Evolutionary conservation across 106 monocot species (phyloP), one percentile per base, ranked within the genome.

Genomic region (Allium cepa): DNA sequence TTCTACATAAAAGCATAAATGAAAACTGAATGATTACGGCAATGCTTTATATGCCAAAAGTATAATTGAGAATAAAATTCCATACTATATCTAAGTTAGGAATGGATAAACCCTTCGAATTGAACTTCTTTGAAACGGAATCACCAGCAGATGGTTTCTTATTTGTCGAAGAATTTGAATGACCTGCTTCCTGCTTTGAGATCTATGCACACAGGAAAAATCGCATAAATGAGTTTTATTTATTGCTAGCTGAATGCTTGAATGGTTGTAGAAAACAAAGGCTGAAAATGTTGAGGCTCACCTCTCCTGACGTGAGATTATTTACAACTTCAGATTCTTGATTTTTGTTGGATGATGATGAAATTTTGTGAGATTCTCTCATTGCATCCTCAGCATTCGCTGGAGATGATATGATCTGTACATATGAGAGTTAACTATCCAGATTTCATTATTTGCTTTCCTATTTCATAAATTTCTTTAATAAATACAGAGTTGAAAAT

Each of bases 51-150:
- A 22, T 22, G 22, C 22, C 22, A 22, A 22, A 22, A 36, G 36
- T 36, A 36, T 36, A 36, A 36, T 36, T 36, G 36, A 36, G 36
- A 36, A 36, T 36, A 36, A 2, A 36, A 36, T 4, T 36, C 36
- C 36, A 36, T 36, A 36, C 36, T 36, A 5, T 36, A 36, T 3
- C 36, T 36, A 36, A 0, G 5, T 36, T 36, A 45, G 58, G 49
- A 47, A 9, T 26, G 69, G 80, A 79, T 76, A 83, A 83, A 49
- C 51, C 56, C 72, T 22, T 77, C 46, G 72, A 26, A 69, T 65
- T 58, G 28, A 56, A 71, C 62, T 70, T 71, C 74, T 74, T 86
- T 45, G 74, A 70, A 67, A 52, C 11, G 16, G 50, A 47, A 71
- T 36, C 58, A 13, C 16, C 16, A 49, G 72, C 14, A 60, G 17